These are phyloP conservation scores for Sarcodon aspratus DNA, from an alignment of 768 basidiomycete species.

Conservation along the genomic window DNA sequence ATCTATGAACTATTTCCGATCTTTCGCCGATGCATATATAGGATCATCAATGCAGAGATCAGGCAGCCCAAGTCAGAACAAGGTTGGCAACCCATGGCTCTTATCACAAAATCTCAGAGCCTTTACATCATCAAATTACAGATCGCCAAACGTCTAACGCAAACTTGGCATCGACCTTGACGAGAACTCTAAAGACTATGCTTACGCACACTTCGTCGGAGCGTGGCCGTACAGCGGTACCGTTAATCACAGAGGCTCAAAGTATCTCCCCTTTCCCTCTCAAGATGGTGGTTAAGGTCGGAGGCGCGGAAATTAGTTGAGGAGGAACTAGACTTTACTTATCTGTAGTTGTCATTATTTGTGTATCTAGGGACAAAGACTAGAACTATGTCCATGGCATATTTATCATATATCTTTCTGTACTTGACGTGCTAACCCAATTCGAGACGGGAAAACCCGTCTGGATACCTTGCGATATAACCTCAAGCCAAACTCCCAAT, in stretches of 20 bases:
- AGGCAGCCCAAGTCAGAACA: conserved; percentile 57
- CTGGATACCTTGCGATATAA: too few species aligned
- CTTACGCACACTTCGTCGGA: conserved; percentile 73
- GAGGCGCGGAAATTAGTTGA: conserved; percentile 48
- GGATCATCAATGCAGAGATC: conserved; percentile 74
- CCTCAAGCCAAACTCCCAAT: too few species aligned
- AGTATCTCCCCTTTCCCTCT: conserved; percentile 79
- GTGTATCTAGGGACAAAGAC: too few species aligned
- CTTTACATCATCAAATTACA: conserved; percentile 6
- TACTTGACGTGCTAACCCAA: too few species aligned
- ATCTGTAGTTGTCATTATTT: background rate
- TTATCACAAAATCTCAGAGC: too few species aligned
- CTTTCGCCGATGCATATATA: conserved; percentile 16
- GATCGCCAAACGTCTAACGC: conserved; percentile 42
- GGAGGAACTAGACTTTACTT: background rate
- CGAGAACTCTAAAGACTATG: conserved; percentile 59
- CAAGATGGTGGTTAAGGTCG: conserved; percentile 55
- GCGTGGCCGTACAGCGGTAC: conserved; percentile 60
- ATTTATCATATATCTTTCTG: too few species aligned
- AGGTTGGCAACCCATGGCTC: conserved; percentile 26
- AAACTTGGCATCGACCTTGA: conserved; percentile 49
- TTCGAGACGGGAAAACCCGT: too few species aligned
- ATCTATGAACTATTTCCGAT: background rate
- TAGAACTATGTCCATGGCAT: too few species aligned
- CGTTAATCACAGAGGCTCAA: conserved; percentile 58